Conservation (phyloP, 2,329 filamentous ascomycete genomes). For the Trichophyton simii region DNA sequence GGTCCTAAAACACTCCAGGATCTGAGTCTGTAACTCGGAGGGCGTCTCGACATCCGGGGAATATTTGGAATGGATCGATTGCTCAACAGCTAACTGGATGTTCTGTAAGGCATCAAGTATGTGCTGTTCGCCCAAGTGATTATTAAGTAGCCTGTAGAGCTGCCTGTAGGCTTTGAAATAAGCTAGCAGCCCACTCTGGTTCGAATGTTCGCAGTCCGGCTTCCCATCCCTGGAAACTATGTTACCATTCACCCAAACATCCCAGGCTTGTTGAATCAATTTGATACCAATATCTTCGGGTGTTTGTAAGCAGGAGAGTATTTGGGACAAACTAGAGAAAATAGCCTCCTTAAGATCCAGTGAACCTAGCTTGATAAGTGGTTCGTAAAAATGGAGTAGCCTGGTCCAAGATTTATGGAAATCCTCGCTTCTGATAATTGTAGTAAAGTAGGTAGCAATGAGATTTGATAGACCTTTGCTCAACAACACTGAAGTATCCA, state of each 20-base stretch:
- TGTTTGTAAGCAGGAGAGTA: conserved; percentile 39
- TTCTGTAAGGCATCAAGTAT: conserved; percentile 59
- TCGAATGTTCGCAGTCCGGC: conserved; percentile 43
- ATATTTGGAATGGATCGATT: conserved; percentile 44
- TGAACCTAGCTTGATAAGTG: conserved; percentile 48
- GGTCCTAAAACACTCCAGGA: conserved; percentile 24
- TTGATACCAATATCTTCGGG: conserved; percentile 32
- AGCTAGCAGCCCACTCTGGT: conserved; percentile 73
- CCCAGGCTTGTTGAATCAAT: conserved; percentile 53
- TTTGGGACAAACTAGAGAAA: conserved; percentile 53
- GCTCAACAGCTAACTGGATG: conserved; percentile 56
- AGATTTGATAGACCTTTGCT: conserved; percentile 60
- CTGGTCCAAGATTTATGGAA: conserved; percentile 67
- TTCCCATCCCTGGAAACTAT: conserved; percentile 37
- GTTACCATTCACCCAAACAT: conserved; percentile 56
- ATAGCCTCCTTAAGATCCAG: conserved; percentile 61
- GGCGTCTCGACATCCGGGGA: conserved; percentile 29
- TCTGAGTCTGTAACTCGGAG: conserved; percentile 25
- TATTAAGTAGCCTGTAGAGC: conserved; percentile 62
- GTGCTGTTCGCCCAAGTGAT: conserved; percentile 48
- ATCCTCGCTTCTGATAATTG: conserved; percentile 51
- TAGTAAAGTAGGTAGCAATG: conserved; percentile 62
- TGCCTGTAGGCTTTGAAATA: conserved; percentile 66
- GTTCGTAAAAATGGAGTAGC: conserved; percentile 56
- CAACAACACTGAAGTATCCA: conserved; percentile 62